Evolutionary conservation across 306 rosid genomes (phyloP).

Genomic region (Acmispon strigosus): DNA sequence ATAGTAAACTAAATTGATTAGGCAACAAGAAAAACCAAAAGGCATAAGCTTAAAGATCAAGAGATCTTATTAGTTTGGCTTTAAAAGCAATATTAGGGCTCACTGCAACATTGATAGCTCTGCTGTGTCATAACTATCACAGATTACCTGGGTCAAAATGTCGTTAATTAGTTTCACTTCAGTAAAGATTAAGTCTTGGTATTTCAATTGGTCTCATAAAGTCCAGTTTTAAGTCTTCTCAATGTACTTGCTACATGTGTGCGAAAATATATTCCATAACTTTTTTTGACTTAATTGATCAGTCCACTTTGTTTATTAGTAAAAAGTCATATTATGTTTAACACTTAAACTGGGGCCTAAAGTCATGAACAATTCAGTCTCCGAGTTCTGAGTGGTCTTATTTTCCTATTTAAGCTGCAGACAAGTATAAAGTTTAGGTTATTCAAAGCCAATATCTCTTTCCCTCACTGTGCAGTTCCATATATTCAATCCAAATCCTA

Average conservation of each 20-base stretch:
- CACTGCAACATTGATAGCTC: background rate
- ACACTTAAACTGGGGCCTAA: background rate
- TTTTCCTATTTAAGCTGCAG: background rate
- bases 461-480: background rate
- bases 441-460: background rate
- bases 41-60: constrained; percentile 4
- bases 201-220: background rate
- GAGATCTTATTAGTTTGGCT: background rate
- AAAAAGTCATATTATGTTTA: background rate
- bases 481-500: background rate
- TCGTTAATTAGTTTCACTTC: background rate
- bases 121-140: background rate
- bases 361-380: background rate
- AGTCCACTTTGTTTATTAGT: background rate
- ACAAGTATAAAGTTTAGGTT: background rate
- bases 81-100: background rate
- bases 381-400: background rate
- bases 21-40: background rate
- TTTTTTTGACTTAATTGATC: background rate
- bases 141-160: background rate
- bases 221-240: background rate
- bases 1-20: background rate
- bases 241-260: background rate
- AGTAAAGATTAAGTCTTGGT: background rate
- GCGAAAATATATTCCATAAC: background rate